A percentile compares a stretch with the other conserved stretches of the same genome.
These are phyloP conservation scores for Ustilago loliicola DNA, from an alignment of 1,284 basidiomycete species.

Conservation along the genomic window DNA sequence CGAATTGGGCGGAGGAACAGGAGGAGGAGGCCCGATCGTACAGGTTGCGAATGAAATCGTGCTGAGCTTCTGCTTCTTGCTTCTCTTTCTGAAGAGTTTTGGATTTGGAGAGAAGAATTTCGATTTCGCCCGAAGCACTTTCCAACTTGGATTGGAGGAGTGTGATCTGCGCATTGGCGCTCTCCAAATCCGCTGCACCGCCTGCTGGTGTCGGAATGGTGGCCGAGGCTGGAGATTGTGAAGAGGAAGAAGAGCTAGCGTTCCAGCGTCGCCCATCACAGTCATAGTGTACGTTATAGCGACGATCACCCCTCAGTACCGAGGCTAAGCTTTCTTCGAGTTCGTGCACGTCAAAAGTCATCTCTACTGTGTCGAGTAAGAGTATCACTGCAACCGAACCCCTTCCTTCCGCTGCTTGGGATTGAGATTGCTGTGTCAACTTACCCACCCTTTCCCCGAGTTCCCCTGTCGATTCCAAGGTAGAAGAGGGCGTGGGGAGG, in stretches of 20 bases:
- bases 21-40: slow-evolving; percentile 42
- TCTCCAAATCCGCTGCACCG: slow-evolving; percentile 6
- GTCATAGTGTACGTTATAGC: slow-evolving; percentile 33
- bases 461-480: neutral
- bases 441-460: neutral
- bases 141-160: slow-evolving; percentile 11
- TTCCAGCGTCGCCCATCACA: slow-evolving; percentile 29
- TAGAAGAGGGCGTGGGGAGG: slow-evolving; percentile 9
- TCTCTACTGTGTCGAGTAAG: slow-evolving; percentile 31
- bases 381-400: slow-evolving; percentile 20
- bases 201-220: neutral
- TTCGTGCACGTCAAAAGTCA: slow-evolving; percentile 46
- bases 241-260: neutral
- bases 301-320: slow-evolving; percentile 21
- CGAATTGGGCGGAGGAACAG: slow-evolving; percentile 1
- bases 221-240: neutral
- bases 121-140: slow-evolving; percentile 11
- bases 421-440: slow-evolving; percentile 19
- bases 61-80: slow-evolving; percentile 24
- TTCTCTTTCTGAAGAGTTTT: neutral
- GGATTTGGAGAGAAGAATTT: slow-evolving; percentile 10
- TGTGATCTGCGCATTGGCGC: neutral
- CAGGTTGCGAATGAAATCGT: slow-evolving; percentile 35
- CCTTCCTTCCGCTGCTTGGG: neutral
- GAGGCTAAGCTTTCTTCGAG: slow-evolving; percentile 34